These are phyloP conservation scores for Dactylellina parvicollis DNA, from an alignment of 2,329 filamentous ascomycete genomes.

Conservation along the genomic window DNA sequence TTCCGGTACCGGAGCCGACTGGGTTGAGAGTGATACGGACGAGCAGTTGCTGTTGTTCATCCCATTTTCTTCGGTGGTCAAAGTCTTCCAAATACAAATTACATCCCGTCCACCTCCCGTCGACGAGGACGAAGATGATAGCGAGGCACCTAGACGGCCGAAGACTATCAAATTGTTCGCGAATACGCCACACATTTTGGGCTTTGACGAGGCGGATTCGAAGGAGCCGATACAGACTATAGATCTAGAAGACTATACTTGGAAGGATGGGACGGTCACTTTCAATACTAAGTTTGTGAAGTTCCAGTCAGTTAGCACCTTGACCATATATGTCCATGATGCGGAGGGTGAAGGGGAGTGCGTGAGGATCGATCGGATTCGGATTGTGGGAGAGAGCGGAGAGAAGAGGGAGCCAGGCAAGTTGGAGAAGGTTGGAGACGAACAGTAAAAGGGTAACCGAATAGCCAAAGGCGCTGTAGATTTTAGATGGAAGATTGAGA, in stretches of 20 bases:
- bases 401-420: constrained; percentile 94
- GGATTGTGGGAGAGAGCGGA: constrained; percentile 76
- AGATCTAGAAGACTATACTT: constrained; percentile 75
- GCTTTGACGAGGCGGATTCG: constrained; percentile 94
- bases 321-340: constrained; percentile 88
- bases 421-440: constrained; percentile 91
- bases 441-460: constrained; percentile 60
- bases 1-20: constrained; percentile 61
- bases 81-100: constrained; percentile 86
- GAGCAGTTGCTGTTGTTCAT: constrained; percentile 94
- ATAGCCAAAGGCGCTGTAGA: too few species aligned
- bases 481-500: background rate
- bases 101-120: constrained; percentile 75
- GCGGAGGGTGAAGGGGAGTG: constrained; percentile 82
- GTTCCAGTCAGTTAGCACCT: constrained; percentile 89
- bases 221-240: constrained; percentile 82
- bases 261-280: constrained; percentile 74
- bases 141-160: constrained; percentile 76
- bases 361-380: constrained; percentile 80
- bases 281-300: constrained; percentile 88
- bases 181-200: constrained; percentile 88
- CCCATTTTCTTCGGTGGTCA: constrained; percentile 86
- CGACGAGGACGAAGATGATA: constrained; percentile 64
- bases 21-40: constrained; percentile 95
- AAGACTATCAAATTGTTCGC: constrained; percentile 84